Evolutionary conservation across 2,329 filamentous ascomycete species (phyloP).

Genomic region (Dactylellina leptospora): DNA sequence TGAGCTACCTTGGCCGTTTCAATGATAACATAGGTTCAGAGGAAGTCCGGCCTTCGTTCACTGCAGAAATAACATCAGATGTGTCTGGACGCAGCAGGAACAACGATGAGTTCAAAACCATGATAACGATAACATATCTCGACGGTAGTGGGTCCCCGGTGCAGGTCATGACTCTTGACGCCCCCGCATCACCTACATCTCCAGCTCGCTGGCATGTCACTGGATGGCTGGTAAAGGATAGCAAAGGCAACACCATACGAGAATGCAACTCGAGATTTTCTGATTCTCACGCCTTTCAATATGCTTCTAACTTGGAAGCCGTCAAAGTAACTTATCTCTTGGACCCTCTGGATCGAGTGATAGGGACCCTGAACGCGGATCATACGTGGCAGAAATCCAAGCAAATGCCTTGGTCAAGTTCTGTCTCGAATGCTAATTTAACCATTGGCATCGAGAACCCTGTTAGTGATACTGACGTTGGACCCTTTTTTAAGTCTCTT

Average conservation of each 20-base stretch:
- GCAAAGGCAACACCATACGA: neutral
- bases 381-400: neutral
- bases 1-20: too few relatives aligned
- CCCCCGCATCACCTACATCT: too few relatives aligned
- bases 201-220: constrained; percentile 15
- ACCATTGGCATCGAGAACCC: neutral
- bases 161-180: too few relatives aligned
- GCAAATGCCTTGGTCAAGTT: neutral
- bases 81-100: too few relatives aligned
- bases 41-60: too few relatives aligned
- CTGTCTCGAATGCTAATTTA: neutral
- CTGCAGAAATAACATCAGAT: too few relatives aligned
- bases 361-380: neutral
- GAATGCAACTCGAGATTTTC: neutral
- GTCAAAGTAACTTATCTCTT: neutral
- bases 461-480: neutral
- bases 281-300: neutral
- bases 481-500: neutral
- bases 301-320: neutral
- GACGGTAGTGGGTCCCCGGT: too few relatives aligned
- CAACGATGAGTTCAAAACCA: too few relatives aligned
- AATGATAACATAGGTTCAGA: too few relatives aligned
- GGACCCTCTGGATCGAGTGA: neutral
- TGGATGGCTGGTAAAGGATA: neutral
- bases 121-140: too few relatives aligned